Evolutionary conservation across 192 early-diverging fungal genomes (phyloP), one percentile per base, ranked within the genome.

Genomic region (Coemansia sp.): DNA sequence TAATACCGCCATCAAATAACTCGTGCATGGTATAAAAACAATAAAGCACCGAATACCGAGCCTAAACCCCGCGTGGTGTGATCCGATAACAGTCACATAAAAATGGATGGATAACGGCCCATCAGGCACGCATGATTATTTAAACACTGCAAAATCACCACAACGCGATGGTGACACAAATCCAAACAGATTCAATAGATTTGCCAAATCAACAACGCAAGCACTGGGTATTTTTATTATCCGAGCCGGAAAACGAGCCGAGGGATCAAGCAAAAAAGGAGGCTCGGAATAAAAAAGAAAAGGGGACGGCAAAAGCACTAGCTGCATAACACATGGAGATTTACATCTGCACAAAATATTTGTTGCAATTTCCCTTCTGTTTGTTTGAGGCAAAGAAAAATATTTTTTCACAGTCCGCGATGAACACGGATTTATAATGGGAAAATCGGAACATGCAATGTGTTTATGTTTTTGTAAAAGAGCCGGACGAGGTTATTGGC

Each of bases 401-500:
- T 47, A 38, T 38, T 38, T 38, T 6, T 38, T 47, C 23, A 47
- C 23, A 49, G 35, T 38, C 35, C 35, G 35, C 35, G 35, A 38
- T 0, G 35, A 10, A 38, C 11, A 14, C 35, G 12, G 35, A 38
- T 38, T 38, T 38, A 38, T 16, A 49, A 12, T n/a, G 25, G 11
- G 48, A 12, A 8, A 50, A 50, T 50, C 48, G 24, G 48, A 50
- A 50, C 48, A 50, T 9, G 33, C 22, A n/a, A 6, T 5, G 23
- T 38, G 32, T 33, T 35, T 54, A n/a, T 14, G 12, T 24, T 47
- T 45, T 45, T 25, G 48, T 10, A 28, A 50, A 27, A 28, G 4
- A 53, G 14, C 30, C 4, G 32, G 30, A 30, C 3, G 30, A 33
- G 52, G 10, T 56, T 46, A 58, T 58, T 58, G 56, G 40, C 44